phyloP scores from a whole-genome alignment of 1,284 basidiomycete genomes.

The Marasmius tenuissimus region DNA sequence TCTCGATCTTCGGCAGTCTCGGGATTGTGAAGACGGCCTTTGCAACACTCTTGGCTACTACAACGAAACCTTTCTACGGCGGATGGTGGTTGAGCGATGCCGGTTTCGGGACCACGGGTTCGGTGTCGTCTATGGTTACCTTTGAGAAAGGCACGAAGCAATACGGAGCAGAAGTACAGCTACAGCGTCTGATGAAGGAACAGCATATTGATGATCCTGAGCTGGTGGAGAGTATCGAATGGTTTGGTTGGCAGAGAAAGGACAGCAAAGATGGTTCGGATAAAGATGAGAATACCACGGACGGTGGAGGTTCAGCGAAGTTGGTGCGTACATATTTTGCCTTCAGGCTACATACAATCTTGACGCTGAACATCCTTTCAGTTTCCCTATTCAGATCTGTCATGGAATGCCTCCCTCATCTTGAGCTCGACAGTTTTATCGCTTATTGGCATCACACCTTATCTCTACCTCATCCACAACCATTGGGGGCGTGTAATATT shows the following conservation, averaged over 20 bases:
- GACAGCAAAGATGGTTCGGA: too few species aligned
- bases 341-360: neutral
- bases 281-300: neutral
- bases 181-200: neutral
- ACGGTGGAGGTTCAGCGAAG: neutral
- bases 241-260: neutral
- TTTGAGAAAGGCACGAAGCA: neutral
- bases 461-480: neutral
- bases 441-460: neutral
- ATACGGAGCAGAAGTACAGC: neutral
- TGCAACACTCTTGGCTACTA: neutral
- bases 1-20: slow-evolving; percentile 12
- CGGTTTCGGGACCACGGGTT: neutral
- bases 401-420: neutral
- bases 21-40: slow-evolving; percentile 6
- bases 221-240: neutral
- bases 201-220: neutral
- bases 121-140: neutral
- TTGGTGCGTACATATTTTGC: neutral
- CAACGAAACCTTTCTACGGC: neutral
- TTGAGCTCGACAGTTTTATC: neutral
- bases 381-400: too few species aligned
- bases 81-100: neutral
- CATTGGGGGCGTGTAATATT: neutral
- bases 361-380: neutral